phyloP scores from a whole-genome alignment of 305 asterid species.

The Fraxinus latifolia region DNA sequence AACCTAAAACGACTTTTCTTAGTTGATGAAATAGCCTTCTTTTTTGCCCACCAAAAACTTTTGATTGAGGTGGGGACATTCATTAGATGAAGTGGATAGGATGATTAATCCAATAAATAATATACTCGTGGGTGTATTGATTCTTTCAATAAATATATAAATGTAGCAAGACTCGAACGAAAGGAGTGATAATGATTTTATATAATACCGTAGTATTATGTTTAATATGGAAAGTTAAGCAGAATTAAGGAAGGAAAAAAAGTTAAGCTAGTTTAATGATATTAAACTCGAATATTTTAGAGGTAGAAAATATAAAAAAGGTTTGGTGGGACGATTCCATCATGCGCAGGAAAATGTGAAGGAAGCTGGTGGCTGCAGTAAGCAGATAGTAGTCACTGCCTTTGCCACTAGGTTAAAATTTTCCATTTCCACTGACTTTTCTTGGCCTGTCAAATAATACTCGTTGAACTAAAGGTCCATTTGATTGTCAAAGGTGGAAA shows the following conservation, averaged over 20 bases:
- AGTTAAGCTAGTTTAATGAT: neutral
- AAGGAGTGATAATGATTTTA: neutral
- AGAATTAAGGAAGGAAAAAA: neutral
- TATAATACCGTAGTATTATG: neutral
- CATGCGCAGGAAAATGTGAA: neutral
- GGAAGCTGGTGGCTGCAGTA: neutral
- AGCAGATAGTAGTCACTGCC: neutral
- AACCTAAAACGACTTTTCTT: constrained; percentile 9
- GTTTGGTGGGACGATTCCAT: neutral
- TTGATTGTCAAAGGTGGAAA: no score
- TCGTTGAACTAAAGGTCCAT: neutral
- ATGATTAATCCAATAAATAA: neutral
- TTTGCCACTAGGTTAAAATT: neutral
- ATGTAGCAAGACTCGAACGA: neutral
- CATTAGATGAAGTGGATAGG: neutral
- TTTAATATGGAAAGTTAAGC: neutral
- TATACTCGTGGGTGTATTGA: neutral
- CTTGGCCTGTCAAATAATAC: neutral
- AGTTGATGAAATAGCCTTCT: neutral
- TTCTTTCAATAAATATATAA: neutral
- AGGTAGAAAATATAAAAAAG: neutral
- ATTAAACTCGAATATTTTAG: neutral
- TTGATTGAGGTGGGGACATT: constrained; percentile 21
- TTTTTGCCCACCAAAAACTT: constrained; percentile 13
- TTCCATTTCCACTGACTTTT: neutral